Base-by-base conservation (phyloP, 306 rosid species). In the Chamaecrista fasciculata region DNA sequence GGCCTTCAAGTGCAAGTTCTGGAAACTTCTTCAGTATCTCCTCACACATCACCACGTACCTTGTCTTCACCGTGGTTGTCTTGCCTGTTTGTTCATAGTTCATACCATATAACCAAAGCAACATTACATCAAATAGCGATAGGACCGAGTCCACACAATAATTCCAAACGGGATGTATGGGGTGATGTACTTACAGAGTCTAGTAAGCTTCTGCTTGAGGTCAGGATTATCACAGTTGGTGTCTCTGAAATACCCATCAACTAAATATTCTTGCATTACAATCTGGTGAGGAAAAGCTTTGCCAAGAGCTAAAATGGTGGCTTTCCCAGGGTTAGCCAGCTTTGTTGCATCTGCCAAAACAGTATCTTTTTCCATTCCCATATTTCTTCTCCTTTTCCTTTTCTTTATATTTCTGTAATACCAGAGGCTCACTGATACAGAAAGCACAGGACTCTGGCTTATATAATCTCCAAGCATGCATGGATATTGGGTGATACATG, bases 221-320 rank as follows among this genome's bases (percentile, higher is more conserved):
- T 85, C 85, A 26, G 86, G 87, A 81, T 86, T 89, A 60, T 90
- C 91, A 67, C 97, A 90, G 67, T 91, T 94, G 52, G 97, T 88
- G 76, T 84, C 89, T 70, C 76, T 86, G 78, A 94, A 94, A 75
- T 94, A 94, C 34, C 97, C 92, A 39, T 94, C 97, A 52, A 94
- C 98, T 33, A 94, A 81, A 62, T 79, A 94, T 34, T 94, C 98
- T 76, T 90, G 98, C 89, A 88, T 86, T 43, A 90, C 91, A 63
- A 90, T 94, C 73, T 93, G 98, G 70, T 87, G 96, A 66, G 98
- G 98, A 71, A 93, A 90, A 48, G 97, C 98, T 70, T 90, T 94
- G 37, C 98, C 97, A 67, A 94, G 92, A 76, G 97, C 92, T 69
- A 94, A 58, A 65, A 94, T 85, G 4, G 88, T 82, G 23, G 98